Evolutionary conservation across 345 rosid genomes (phyloP), one percentile per base, ranked within the genome.

Genomic region (Abelmoschus esculentus): DNA sequence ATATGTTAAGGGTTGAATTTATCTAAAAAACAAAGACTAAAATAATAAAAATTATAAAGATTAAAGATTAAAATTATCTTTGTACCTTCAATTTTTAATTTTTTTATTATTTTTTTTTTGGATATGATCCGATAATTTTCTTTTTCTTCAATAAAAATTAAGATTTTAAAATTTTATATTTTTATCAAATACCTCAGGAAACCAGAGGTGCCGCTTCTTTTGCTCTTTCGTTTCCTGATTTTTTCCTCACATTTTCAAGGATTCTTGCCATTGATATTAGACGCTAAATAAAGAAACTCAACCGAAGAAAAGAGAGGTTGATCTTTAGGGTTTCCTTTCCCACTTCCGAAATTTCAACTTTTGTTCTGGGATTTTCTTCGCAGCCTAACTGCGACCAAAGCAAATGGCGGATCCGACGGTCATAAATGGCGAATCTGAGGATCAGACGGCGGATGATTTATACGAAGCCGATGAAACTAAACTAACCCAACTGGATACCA

Each of bases 321-420:
- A 52, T 17, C 56, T 52, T 18, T 66, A 58, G 66, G 66, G 57
- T 66, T 31, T 29, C 18, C 32, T 4, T 22, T 56, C 60, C 26
- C 8, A 3, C 60, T 56, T 54, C 7, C 59, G 5, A n/a, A 28
- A 17, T 26, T 56, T 12, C 19, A 62, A 62, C 31, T 18, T 49
- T 12, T 19, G 34, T 15, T 63, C 0, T 50, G 7, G 32, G 44
- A 13, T 26, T 61, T 49, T 52, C 58, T 61, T 53, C 75, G 31
- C 31, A 70, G 76, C 66, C 68, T 12, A 19, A 22, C 34, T 13
- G 19, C 28, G 32, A 2, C 22, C 46, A 1, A 59, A 46, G 38
- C 71, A 1, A 61, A 89, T 89, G 91, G 88, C 82, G 29, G 89
- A 85, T 52, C 73, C 72, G 49, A 74, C 64, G 32, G 69, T 59